Evolutionary conservation across 2,329 filamentous ascomycete species (phyloP), one percentile per base, ranked within the genome.

Genomic region (Penicillium freii): DNA sequence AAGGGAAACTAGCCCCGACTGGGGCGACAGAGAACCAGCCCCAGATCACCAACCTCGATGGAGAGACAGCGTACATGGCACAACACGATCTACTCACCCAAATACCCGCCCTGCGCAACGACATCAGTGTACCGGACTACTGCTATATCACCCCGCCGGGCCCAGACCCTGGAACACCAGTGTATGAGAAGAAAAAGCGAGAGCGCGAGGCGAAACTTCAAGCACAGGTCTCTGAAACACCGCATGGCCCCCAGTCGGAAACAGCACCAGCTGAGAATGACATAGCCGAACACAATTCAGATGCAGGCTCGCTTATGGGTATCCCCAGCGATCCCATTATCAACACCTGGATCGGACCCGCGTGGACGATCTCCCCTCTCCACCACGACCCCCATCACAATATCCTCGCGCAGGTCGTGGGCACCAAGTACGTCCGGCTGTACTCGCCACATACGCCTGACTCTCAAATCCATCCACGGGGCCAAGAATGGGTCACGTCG

Each of bases 351-450:
- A 88, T 97, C 62, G 94, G 94, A 0, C 94, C 94, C 0, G 80
- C 86, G 0, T 87, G 86, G 49, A 97, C 94, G 0, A 92, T 96
- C 62, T 96, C 92, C 0, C 94, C 94, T 1, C 80, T 97, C 0
- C 94, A 99, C 73, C 95, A 91, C 1, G 94, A 97, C 69, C 91
- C 90, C 1, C 95, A 97, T 72, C 91, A 97, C 71, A 97, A 97
- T 69, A 84, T 97, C 47, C 83, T 97, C 5, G 87, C 87, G 25
- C 94, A 97, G 73, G 89, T 95, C 0, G 90, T 96, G 0, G 94
- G 94, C 0, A 81, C 84, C 56, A 99, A 99, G 75, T 97, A 97
- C 73, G 78, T 97, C n/a, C 83, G 94, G 1, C 80, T 97, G 2
- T 97, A 97, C 72, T 81, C 87, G 0, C 92, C 93, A 0, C 72